These are phyloP conservation scores for Suhomyces kilbournensis DNA, from an alignment of 805 yeast genomes.

Conservation along the genomic window DNA sequence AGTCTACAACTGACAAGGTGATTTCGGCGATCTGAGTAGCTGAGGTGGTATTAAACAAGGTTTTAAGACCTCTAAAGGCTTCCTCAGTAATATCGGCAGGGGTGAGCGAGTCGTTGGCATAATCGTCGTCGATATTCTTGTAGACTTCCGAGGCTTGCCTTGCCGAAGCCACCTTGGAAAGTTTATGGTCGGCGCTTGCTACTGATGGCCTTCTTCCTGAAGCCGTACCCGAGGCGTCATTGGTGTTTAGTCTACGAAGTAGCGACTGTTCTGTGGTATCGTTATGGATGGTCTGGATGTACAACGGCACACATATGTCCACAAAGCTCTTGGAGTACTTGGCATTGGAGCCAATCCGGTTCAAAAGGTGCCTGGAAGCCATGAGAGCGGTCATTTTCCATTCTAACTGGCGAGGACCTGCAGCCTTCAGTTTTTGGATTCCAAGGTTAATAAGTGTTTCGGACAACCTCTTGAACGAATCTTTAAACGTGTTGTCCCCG, in stretches of 20 bases:
- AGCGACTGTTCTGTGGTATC: conserved; percentile 18
- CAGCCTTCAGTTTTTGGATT: conserved; percentile 10
- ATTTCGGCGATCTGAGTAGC: conserved; percentile 58
- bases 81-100: conserved; percentile 44
- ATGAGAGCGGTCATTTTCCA: conserved; percentile 46
- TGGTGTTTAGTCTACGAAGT: conserved; percentile 21
- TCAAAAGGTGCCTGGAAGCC: conserved; percentile 38
- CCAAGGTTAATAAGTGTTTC: conserved; percentile 15
- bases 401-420: conserved; percentile 34
- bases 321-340: conserved; percentile 28
- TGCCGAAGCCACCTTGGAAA: conserved; percentile 26
- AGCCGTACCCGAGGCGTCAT: conserved; percentile 1
- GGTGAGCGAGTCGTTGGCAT: conserved; percentile 36
- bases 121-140: conserved; percentile 21
- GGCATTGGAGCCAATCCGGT: conserved; percentile 34
- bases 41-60: conserved; percentile 62
- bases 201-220: neutral
- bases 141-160: conserved; percentile 14
- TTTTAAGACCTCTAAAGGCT: conserved; percentile 48
- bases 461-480: conserved; percentile 35
- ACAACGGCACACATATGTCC: conserved; percentile 33
- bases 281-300: conserved; percentile 32
- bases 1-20: conserved; percentile 48
- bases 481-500: conserved; percentile 61
- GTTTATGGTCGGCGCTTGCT: conserved; percentile 13